These are phyloP conservation scores for Trichoderma afroharzianum DNA, from an alignment of 2,329 filamentous ascomycete species.

Conservation along the genomic window DNA sequence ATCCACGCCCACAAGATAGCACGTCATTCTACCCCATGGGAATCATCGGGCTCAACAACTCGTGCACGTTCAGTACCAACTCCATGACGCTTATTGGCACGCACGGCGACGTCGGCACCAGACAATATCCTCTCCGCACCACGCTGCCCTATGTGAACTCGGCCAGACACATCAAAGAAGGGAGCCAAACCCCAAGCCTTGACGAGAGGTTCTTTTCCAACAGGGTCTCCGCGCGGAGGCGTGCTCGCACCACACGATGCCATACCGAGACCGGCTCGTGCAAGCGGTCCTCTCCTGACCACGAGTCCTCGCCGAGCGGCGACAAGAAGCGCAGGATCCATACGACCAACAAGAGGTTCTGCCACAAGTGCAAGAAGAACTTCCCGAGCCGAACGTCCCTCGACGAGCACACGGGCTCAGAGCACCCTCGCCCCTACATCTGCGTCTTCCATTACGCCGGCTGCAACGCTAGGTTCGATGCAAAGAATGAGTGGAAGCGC, in stretches of 20 bases:
- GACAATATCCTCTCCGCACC: neutral
- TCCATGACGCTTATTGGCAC: neutral
- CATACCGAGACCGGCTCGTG: neutral
- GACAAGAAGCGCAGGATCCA: neutral
- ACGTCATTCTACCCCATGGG: neutral
- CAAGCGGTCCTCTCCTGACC: neutral
- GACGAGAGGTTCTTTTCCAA: neutral
- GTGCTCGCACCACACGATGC: neutral
- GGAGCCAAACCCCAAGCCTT: neutral
- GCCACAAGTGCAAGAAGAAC: slow-evolving; percentile 20
- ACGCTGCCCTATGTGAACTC: neutral
- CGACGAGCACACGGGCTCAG: slow-evolving; percentile 37
- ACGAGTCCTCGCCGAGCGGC: neutral
- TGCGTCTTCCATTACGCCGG: slow-evolving; percentile 79
- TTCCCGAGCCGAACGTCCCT: slow-evolving; percentile 47
- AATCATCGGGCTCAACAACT: neutral
- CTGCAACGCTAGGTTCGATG: slow-evolving; percentile 67
- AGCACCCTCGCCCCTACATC: slow-evolving; percentile 61
- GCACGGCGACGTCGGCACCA: neutral
- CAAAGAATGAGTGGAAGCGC: slow-evolving; percentile 95
- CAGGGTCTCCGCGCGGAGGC: neutral
- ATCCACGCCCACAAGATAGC: neutral
- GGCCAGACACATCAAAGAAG: neutral
- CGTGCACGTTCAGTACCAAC: neutral
- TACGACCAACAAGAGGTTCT: slow-evolving; percentile 14